Base-by-base conservation (phyloP, 768 basidiomycete genomes). In the Cystobasidium ongulense region DNA sequence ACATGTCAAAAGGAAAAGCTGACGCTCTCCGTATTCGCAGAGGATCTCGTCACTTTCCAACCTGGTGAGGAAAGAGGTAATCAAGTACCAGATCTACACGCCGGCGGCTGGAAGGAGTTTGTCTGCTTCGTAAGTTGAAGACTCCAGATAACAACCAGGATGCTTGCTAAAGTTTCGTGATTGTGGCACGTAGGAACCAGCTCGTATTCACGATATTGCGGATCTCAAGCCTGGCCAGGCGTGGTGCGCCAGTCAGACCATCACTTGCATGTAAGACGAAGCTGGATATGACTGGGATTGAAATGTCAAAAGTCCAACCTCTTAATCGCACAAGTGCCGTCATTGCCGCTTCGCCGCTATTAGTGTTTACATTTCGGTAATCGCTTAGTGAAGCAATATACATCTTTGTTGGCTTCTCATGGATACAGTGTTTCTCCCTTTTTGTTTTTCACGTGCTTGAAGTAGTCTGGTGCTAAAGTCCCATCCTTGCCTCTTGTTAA, bases 401-500 rank as follows among this genome's bases (percentile, higher is more conserved):
- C 21, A 50, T 4, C 8, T 21, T 50, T 4, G 23, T 33, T 33
- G 11, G 52, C 65, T 10, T 31, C 11, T 66, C 21, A 33, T 52
- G 46, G 43, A 8, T 52, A 54, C 36, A 73, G 10, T 25, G 17
- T 62, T 17, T 73, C 70, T 50, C 67, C 75, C 46, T 76, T 41
- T 64, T 77, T 77, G 27, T 74, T 84, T 76, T 89, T 88, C 0
- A 92, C 92, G 18, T 86, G 84, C 21, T 82, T 76, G 81, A 96
- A 98, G 78, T 86, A 90, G 29, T 85, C 81, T 1, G 86, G 84
- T 0, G 81, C 78, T 15, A 95, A 78, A 70, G 86, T 83, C 0
- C 92, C 92, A 74, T 91, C 83, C 0, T 72, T 11, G 4, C 95
- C 95, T 63, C 87, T 87, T 0, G 91, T 92, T 0, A 98, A 85